Evolutionary conservation across 2,329 filamentous ascomycete species (phyloP).

Genomic region (Neonectria coccinea): DNA sequence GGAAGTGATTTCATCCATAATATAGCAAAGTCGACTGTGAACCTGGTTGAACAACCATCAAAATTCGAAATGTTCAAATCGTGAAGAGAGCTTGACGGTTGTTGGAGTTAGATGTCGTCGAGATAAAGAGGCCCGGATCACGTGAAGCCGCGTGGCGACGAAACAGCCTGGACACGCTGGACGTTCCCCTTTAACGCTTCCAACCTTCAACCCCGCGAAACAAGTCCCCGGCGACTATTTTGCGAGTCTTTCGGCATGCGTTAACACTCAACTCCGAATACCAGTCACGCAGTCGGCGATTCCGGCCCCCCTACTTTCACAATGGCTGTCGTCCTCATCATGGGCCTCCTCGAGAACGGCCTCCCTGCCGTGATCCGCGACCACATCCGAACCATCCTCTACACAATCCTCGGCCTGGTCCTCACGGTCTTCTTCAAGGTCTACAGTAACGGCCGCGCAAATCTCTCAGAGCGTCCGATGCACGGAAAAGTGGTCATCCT

Average conservation of each 20-base stretch:
- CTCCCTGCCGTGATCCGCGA: slow-evolving; percentile 61
- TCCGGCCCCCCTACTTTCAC: slow-evolving; percentile 32
- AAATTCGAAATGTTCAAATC: background rate
- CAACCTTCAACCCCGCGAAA: background rate
- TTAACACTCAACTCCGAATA: slow-evolving; percentile 15
- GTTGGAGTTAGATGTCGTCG: background rate
- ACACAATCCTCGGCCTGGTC: slow-evolving; percentile 52
- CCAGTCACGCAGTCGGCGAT: slow-evolving; percentile 10
- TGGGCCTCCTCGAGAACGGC: slow-evolving; percentile 61
- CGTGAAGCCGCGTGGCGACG: slow-evolving; percentile 28
- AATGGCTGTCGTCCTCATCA: slow-evolving; percentile 67
- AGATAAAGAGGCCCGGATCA: slow-evolving; percentile 9
- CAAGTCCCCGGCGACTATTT: slow-evolving; percentile 11
- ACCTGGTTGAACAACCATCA: background rate
- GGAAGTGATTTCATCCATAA: background rate
- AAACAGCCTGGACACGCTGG: slow-evolving; percentile 22
- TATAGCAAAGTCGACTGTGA: background rate
- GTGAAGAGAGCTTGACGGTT: background rate
- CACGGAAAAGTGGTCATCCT: slow-evolving; percentile 95
- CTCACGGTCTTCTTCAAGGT: slow-evolving; percentile 69
- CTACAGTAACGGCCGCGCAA: slow-evolving; percentile 81
- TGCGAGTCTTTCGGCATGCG: slow-evolving; percentile 30
- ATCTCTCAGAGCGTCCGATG: slow-evolving; percentile 83
- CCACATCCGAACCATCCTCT: slow-evolving; percentile 57
- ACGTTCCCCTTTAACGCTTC: background rate